A percentile compares a stretch with the other conserved stretches of the same genome.
Conservation (phyloP, 352 stramenopile species). For the Pythium coloratum region DNA sequence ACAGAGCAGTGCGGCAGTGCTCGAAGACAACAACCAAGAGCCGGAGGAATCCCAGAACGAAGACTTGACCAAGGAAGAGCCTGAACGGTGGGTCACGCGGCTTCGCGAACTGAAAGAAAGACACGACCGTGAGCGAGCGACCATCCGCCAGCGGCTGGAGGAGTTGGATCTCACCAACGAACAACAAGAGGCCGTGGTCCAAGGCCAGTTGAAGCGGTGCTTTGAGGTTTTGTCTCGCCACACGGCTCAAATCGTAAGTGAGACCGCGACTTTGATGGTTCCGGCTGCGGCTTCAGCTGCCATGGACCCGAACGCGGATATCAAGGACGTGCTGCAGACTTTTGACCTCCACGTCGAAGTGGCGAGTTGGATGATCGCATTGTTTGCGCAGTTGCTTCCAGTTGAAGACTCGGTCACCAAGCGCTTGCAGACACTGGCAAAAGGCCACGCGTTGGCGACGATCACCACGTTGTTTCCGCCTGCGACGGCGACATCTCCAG, state of each 20-base stretch:
- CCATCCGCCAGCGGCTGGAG: slow-evolving; percentile 38
- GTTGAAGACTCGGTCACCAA: slow-evolving; percentile 41
- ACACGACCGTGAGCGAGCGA: slow-evolving; percentile 23
- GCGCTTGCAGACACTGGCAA: slow-evolving; percentile 34
- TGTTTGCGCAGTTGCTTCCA: slow-evolving; percentile 39
- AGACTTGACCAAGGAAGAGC: slow-evolving; percentile 1
- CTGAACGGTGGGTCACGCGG: slow-evolving; percentile 1
- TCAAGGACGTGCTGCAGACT: slow-evolving; percentile 6
- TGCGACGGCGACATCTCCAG: neutral
- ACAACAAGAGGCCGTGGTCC: slow-evolving; percentile 31
- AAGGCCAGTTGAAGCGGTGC: slow-evolving; percentile 23
- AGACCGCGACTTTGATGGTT: neutral
- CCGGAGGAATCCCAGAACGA: neutral
- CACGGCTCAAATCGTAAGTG: slow-evolving; percentile 3
- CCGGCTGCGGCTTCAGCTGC: neutral
- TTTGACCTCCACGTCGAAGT: slow-evolving; percentile 30
- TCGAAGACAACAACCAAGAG: slow-evolving; percentile 13
- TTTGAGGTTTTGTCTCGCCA: slow-evolving; percentile 27
- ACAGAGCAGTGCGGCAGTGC: neutral
- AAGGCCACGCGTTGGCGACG: slow-evolving; percentile 21
- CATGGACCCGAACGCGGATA: neutral
- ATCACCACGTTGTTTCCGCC: slow-evolving; percentile 19
- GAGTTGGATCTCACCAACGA: slow-evolving; percentile 39
- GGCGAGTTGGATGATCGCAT: slow-evolving; percentile 43
- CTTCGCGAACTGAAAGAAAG: neutral